These are phyloP conservation scores for Fusarium humuli DNA, from an alignment of 2,329 filamentous ascomycete species.

Conservation along the genomic window DNA sequence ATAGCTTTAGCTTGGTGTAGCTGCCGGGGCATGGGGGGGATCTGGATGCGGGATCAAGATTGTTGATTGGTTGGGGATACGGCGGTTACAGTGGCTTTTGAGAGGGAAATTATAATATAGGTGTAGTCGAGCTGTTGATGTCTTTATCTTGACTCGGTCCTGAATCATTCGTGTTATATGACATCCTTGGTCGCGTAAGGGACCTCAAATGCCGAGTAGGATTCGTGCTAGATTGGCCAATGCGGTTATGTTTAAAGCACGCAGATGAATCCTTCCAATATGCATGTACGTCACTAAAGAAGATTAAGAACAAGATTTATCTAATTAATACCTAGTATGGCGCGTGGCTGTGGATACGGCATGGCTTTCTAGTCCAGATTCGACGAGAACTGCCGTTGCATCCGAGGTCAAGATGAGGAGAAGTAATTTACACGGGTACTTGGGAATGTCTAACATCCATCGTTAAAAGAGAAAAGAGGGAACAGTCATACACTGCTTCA, in stretches of 20 bases:
- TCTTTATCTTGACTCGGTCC: background rate
- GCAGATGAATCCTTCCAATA: constrained; percentile 11
- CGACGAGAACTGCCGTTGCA: constrained; percentile 21
- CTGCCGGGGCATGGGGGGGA: constrained; percentile 5
- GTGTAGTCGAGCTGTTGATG: background rate
- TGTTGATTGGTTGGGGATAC: constrained; percentile 16
- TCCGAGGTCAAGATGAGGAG: constrained; percentile 21
- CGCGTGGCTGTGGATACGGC: constrained; percentile 30
- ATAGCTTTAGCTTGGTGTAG: constrained; percentile 6
- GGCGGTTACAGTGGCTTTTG: background rate
- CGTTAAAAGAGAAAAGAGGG: background rate
- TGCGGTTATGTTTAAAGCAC: constrained; percentile 3
- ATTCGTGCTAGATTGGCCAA: background rate
- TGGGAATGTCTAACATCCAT: background rate
- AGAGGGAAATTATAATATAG: background rate
- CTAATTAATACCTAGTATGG: background rate
- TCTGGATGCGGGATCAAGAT: constrained; percentile 10
- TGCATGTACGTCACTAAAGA: constrained; percentile 19
- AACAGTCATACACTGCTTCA: background rate
- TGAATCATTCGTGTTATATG: background rate
- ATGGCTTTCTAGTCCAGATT: background rate
- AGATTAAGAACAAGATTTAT: constrained; percentile 22
- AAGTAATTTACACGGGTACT: background rate
- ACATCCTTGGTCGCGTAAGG: background rate
- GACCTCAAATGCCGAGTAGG: background rate